Conservation (phyloP, 371 early-diverging fungal species). For the Circinella umbellata region DNA sequence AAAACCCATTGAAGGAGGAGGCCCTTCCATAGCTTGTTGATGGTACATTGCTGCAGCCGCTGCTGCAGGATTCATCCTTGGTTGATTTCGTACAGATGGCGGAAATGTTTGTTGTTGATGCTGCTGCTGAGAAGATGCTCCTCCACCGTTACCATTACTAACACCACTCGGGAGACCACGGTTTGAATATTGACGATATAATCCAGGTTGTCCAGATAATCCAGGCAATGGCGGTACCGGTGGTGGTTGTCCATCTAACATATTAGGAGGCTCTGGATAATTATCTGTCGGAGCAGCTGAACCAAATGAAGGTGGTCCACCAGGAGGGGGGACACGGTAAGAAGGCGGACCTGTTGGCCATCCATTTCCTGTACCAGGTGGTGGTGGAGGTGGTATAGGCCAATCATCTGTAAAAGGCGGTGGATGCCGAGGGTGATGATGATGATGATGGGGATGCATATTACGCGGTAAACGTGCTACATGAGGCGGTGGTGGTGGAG, state of each 20-base stretch:
- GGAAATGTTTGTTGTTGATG: neutral
- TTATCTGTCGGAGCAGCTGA: neutral
- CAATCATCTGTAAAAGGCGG: constrained; percentile 1
- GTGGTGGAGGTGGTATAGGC: neutral
- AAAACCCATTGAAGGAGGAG: constrained; percentile 15
- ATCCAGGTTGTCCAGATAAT: neutral
- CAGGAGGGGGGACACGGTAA: neutral
- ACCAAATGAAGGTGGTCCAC: neutral
- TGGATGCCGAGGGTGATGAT: neutral
- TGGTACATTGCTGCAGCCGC: constrained; percentile 9
- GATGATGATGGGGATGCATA: neutral
- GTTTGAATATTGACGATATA: constrained; percentile 2
- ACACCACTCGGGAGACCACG: neutral
- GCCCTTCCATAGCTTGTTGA: constrained; percentile 4
- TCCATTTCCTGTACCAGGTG: neutral
- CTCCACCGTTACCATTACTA: constrained; percentile 1
- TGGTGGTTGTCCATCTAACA: neutral
- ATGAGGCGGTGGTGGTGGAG: neutral
- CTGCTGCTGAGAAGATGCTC: neutral
- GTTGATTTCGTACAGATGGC: neutral
- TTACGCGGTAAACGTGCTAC: constrained; percentile 11
- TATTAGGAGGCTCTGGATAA: neutral
- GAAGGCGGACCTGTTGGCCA: constrained; percentile 2
- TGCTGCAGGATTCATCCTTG: constrained; percentile 7
- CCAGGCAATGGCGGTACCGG: no score